These are phyloP conservation scores for Zea mays DNA, from an alignment of 176 grass and related monocot genomes.

Conservation along the genomic window DNA sequence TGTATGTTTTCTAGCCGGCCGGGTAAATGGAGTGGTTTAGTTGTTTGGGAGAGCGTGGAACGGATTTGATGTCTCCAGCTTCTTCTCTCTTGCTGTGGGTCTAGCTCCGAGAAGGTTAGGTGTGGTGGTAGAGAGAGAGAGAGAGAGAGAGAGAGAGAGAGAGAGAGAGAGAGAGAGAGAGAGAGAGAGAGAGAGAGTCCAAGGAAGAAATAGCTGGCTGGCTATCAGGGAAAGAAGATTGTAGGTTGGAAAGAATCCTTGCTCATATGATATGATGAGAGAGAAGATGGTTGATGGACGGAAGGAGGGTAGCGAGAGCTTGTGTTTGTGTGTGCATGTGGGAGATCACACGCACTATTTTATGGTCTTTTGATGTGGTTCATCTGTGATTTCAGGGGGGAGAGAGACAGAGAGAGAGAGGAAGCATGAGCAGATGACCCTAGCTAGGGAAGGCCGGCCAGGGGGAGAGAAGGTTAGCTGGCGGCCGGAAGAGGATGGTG, in stretches of 20 bases:
- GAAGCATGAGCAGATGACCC: constrained; percentile 46
- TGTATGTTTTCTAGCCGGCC: constrained; percentile 25
- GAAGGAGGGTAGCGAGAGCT: background rate
- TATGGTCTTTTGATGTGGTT: constrained; percentile 60
- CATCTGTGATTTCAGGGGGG: constrained; percentile 44
- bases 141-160: constrained; percentile 27
- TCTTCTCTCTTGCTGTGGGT: constrained; percentile 33
- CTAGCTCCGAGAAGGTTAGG: constrained; percentile 50
- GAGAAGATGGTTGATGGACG: constrained; percentile 29
- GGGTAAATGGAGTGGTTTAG: constrained; percentile 38
- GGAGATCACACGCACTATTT: constrained; percentile 71
- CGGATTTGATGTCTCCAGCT: constrained; percentile 48
- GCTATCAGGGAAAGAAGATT: constrained; percentile 55
- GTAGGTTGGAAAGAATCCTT: constrained; percentile 62
- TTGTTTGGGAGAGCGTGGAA: constrained; percentile 45
- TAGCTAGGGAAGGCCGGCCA: constrained; percentile 30
- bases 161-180: no score
- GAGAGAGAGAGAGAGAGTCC: no score
- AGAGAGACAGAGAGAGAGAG: constrained; percentile 27
- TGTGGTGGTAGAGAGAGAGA: constrained; percentile 36
- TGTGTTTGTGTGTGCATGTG: constrained; percentile 48
- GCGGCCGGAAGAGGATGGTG: constrained; percentile 41
- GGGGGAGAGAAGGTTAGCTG: background rate
- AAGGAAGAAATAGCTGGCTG: no score
- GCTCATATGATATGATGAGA: constrained; percentile 60